Base-by-base conservation (phyloP, 306 rosid genomes). In the Chamaecrista fasciculata region DNA sequence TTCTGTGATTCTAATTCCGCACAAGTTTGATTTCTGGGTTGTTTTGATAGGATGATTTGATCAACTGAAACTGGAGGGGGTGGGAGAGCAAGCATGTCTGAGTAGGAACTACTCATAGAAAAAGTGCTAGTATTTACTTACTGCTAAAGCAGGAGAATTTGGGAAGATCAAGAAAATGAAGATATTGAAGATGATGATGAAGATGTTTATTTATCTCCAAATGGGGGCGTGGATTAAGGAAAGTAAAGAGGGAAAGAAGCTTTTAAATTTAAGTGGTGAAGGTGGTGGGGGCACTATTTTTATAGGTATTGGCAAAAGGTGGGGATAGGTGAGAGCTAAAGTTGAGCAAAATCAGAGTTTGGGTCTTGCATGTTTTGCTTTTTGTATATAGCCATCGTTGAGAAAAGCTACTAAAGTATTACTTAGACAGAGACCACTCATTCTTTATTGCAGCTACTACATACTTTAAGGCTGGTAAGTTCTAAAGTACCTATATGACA, bases 301-400 rank as follows among this genome's bases (percentile, higher is more conserved):
- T 62, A 60, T 82, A 26, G 87, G 61, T 66, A 74, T 75, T 80
- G 79, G 76, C 44, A 26, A 86, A 88, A 80, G 84, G 46, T 56
- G 9, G 39, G 33, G 55, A 33, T 63, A 36, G 71, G 67, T 21
- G 78, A 52, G 60, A 78, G 77, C 65, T 84, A 79, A 79, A 84
- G 86, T 72, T 77, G 71, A 56, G 80, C 59, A 74, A 69, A 43
- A 63, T 57, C 60, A 67, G 36, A 8, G 73, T 71, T 55, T 75
- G 72, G 67, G 64, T 63, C 82, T 83, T 78, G 84, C 81, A 78
- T 79, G 69, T 48, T 19, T 20, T 72, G 84, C 89, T 80, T 77
- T 82, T 73, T 80, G 75, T 68, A 26, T 66, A 78, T 77, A 46
- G 53, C 71, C 75, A 65, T n/a, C 68, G 68, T 74, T 72, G 81